A percentile compares a stretch with the other conserved stretches of the same genome.
Conservation (phyloP, 352 stramenopile species). For the Plasmopara viticola region DNA sequence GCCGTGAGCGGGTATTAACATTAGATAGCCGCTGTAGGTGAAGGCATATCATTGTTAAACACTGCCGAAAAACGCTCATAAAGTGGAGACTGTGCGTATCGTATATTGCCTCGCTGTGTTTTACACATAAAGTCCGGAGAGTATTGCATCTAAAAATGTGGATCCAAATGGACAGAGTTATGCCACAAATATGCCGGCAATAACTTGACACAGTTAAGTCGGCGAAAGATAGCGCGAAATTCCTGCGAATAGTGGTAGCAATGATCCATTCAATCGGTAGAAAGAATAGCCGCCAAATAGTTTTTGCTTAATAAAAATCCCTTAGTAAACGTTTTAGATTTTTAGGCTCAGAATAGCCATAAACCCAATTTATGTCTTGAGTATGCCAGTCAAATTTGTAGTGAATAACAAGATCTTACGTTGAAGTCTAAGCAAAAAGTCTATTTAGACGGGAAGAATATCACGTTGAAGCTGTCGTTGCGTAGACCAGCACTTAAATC, state of each 20-base stretch:
- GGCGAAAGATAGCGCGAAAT: no score
- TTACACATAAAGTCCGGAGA: slow-evolving; percentile 8
- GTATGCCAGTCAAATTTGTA: slow-evolving; percentile 9
- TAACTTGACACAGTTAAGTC: no score
- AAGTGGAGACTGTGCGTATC: not conserved
- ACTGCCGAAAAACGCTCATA: not conserved
- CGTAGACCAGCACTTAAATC: not conserved
- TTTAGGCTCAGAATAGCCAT: not conserved
- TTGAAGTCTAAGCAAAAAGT: slow-evolving; percentile 8
- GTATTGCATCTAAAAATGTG: slow-evolving; percentile 4
- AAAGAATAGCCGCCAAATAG: slow-evolving; percentile 1
- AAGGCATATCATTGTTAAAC: slow-evolving; percentile 5
- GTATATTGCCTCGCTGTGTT: slow-evolving; percentile 10
- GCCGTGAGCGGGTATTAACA: not conserved
- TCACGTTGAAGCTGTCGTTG: not conserved
- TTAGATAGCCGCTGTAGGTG: slow-evolving; percentile 7
- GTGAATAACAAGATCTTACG: slow-evolving; percentile 3
- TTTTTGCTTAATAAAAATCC: not conserved
- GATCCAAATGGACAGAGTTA: not conserved
- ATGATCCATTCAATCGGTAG: slow-evolving; percentile 1
- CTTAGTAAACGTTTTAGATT: not conserved
- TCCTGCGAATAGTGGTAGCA: not conserved
- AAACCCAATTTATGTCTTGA: slow-evolving; percentile 1
- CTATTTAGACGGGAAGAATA: not conserved
- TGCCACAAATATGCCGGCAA: not conserved